Evolutionary conservation across 164 flowering plant species (phyloP).

Genomic region (Umbilicus rupestris): DNA sequence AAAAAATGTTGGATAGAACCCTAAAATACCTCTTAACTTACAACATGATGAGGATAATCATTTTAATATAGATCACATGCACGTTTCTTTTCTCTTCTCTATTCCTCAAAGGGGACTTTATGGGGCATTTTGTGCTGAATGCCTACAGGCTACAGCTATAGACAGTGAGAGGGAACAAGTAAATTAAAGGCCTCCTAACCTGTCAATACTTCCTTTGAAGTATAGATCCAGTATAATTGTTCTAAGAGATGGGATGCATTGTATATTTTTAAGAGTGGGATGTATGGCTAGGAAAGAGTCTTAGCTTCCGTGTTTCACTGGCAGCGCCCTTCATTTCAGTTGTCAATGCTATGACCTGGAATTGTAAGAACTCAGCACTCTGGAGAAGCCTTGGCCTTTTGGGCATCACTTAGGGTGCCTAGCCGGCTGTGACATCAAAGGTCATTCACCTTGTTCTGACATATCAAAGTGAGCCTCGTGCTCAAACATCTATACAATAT

Average conservation of each 20-base stretch:
- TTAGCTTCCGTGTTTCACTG: not conserved
- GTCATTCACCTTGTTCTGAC: conserved; percentile 4
- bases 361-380: not conserved
- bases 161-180: too few species aligned
- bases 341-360: not conserved
- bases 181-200: too few species aligned
- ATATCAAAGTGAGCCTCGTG: not conserved
- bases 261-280: too few species aligned
- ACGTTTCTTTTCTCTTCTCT: too few species aligned
- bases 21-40: conserved; percentile 18
- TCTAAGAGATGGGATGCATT: too few species aligned
- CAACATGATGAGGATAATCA: conserved; percentile 50
- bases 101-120: too few species aligned
- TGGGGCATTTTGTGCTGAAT: too few species aligned
- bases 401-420: not conserved
- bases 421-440: conserved; percentile 1
- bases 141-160: too few species aligned
- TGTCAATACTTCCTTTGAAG: too few species aligned
- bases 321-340: not conserved
- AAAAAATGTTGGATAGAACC: conserved; percentile 18
- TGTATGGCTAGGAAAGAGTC: too few species aligned
- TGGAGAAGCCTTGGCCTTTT: not conserved
- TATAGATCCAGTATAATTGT: too few species aligned
- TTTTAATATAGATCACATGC: conserved; percentile 29
- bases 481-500: not conserved